A percentile compares a stretch with the other conserved stretches of the same genome.
Evolutionary conservation across 2,329 filamentous ascomycete genomes (phyloP).

Genomic region (Alternaria gaisen): DNA sequence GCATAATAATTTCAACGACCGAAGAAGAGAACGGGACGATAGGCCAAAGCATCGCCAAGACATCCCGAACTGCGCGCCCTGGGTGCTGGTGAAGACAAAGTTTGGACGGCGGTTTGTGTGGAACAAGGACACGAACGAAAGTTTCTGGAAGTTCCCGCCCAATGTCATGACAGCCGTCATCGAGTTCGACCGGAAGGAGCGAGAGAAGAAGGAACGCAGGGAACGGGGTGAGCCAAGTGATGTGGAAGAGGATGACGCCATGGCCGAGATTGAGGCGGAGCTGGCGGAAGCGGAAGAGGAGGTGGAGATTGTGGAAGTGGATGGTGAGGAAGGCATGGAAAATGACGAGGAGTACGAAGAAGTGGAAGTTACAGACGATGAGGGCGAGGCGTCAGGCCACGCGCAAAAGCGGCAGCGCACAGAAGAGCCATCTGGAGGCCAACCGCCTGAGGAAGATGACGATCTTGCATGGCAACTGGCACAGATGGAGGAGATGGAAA

Average conservation of each 20-base stretch:
- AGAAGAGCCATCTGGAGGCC: slow-evolving; percentile 54
- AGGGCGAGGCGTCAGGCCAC: slow-evolving; percentile 56
- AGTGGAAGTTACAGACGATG: slow-evolving; percentile 73
- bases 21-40: slow-evolving; percentile 76
- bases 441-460: slow-evolving; percentile 81
- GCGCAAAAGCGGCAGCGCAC: slow-evolving; percentile 61
- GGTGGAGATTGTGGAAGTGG: slow-evolving; percentile 44
- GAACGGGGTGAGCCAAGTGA: slow-evolving; percentile 57
- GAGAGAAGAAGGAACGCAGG: slow-evolving; percentile 67
- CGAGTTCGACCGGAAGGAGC: slow-evolving; percentile 75
- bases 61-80: slow-evolving; percentile 84
- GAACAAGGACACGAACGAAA: slow-evolving; percentile 84
- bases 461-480: slow-evolving; percentile 93
- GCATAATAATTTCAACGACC: slow-evolving; percentile 65
- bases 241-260: slow-evolving; percentile 41
- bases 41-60: slow-evolving; percentile 79
- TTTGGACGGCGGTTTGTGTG: slow-evolving; percentile 89
- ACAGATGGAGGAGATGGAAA: slow-evolving; percentile 84
- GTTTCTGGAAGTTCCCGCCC: slow-evolving; percentile 93
- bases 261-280: slow-evolving; percentile 46
- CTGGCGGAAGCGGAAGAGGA: slow-evolving; percentile 43
- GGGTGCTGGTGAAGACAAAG: slow-evolving; percentile 93
- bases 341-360: slow-evolving; percentile 81
- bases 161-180: slow-evolving; percentile 79
- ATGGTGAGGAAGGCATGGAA: slow-evolving; percentile 54